Evolutionary conservation across 108 stramenopile genomes (phyloP).

Genomic region (Pseudonitzschia multiseries): DNA sequence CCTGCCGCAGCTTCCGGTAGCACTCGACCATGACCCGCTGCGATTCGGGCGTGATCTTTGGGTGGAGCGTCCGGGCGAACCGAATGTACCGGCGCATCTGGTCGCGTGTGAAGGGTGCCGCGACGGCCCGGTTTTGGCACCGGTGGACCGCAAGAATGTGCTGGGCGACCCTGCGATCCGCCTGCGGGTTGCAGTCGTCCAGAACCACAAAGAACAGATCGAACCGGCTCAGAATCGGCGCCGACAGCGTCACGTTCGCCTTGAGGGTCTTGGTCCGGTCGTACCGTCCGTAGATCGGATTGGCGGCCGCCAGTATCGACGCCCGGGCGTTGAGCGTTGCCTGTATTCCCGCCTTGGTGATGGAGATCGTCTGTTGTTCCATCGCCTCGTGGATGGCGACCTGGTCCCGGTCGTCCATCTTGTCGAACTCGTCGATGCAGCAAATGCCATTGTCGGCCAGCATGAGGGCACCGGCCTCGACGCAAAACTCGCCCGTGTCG

Average conservation of each 20-base stretch:
- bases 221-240: constrained; percentile 97
- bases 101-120: constrained; percentile 74
- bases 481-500: constrained; percentile 98
- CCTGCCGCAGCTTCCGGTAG: constrained; percentile 94
- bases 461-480: constrained; percentile 99
- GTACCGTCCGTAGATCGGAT: constrained; percentile 98
- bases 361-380: constrained; percentile 99
- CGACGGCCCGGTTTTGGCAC: constrained; percentile 32
- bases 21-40: constrained; percentile 92
- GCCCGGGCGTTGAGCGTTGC: constrained; percentile 98
- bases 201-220: constrained; percentile 99
- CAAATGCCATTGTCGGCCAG: constrained; percentile 99
- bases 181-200: constrained; percentile 94
- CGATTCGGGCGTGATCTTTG: constrained; percentile 83
- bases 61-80: constrained; percentile 91
- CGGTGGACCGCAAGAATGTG: constrained; percentile 96
- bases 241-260: constrained; percentile 93
- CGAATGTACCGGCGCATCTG: constrained; percentile 95
- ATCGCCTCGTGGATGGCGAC: constrained; percentile 98
- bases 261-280: constrained; percentile 96
- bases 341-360: constrained; percentile 99
- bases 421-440: constrained; percentile 92
- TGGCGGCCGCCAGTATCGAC: constrained; percentile 98
- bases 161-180: constrained; percentile 90
- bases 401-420: constrained; percentile 97